Base-by-base conservation (phyloP, 2,329 filamentous ascomycete species). In the Venturiaceae sp. region DNA sequence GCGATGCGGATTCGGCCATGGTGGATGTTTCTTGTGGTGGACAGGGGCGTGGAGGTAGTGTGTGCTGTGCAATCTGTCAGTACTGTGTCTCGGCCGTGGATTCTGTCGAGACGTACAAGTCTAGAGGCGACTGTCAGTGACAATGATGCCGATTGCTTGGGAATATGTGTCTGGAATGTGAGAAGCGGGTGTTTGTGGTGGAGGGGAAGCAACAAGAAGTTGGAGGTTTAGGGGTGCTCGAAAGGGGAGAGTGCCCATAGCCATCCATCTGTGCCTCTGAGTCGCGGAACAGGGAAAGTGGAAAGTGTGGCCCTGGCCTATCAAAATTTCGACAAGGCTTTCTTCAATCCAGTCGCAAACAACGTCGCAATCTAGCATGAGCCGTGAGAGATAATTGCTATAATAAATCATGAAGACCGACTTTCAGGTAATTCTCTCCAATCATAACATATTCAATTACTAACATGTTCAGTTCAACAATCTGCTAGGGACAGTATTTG, bases 401-500 rank as follows among this genome's bases (percentile, higher is more conserved):
- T 14, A 7, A n/a, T 3, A 30, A 39, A 80, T 63, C 61, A 99
- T 99, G 94, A 99, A 97, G 88, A 97, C 92, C 65, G 92, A 97
- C 76, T 99, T 97, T 75, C 95, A 94, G 85, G 92, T 95, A 75
- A 63, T 73, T 60, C 28, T 4, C 39, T 13, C 37, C 26, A 34
- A 44, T 33, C 37, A 14, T 47, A 47, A 13, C 23, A n/a, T 8
- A 39, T 21, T 28, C 2, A 46, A 39, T 76, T 59, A 75, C 61
- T 8, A 8, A 14, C n/a, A 26, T n/a, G 52, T 46, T 1, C 68
- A 96, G 92, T 99, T 99, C 77, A 96, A 92, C 72, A 99, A 97
- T 76, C 83, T 99, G 72, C 83, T 99, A 69, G 95, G 94, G 71
- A 99, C 94, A 66, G 94, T 99, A 71, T 99, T 97, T 80, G 90